Base-by-base conservation (phyloP, 495 filamentous ascomycete genomes). In the Xylaria cubensis region DNA sequence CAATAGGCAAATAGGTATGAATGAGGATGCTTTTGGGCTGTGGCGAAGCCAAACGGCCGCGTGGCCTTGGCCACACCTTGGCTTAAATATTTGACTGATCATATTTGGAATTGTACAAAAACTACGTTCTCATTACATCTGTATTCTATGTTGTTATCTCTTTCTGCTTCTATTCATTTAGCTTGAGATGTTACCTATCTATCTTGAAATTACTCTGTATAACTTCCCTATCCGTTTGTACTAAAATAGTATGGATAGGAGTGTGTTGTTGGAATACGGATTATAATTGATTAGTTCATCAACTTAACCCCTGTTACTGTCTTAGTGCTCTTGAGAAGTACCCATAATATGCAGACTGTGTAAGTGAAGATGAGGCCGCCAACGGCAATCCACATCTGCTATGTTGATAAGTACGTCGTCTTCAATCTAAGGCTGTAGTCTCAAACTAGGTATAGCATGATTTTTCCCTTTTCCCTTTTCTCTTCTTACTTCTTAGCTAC, bases 21-120 rank as follows among this genome's bases (percentile, higher is more conserved):
- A 26, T 36, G 4, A 36, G 26, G 56, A 19, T 65, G 63, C 63
- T 44, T 34, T 48, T 34, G 26, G 44, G 19, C 21, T 67, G 64
- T 67, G 64, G 64, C 64, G 64, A 67, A 67, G 64, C 64, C 29
- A 5, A 19, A 13, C 7, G 63, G 63, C 63, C 63, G 63, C 63
- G 63, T 65, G 63, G 63, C 50, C 36, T 67, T 56, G 50, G 65
- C 64, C 50, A 21, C 50, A 19, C 50, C 50, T 56, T 42, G 50
- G 65, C 36, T 29, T 41, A 13, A 42, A 21, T 0, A 0, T 64
- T 44, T 3, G 36, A 17, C 24, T 34, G 61, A 24, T 15, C 15
- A 42, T 13, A 64, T 64, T 64, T 64, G 61, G 39, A 64, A 64
- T 64, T 64, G 21, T 19, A 64, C 58, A 61, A 61, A n/a, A n/a